A percentile compares a stretch with the other conserved stretches of the same genome.
phyloP scores from a whole-genome alignment of 805 yeast genomes.

The Wickerhamomyces queroliae region DNA sequence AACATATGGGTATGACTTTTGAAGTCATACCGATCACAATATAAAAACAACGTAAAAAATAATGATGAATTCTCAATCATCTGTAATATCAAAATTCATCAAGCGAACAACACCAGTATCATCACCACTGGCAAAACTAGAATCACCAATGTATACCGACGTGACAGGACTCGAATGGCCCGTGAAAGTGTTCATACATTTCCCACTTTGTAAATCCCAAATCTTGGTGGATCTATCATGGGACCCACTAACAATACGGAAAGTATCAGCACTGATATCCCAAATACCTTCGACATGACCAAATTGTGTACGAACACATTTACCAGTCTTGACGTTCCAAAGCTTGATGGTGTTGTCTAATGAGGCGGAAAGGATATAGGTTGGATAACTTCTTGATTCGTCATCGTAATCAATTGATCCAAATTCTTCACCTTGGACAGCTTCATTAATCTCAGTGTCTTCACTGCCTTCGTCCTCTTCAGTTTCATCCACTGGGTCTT shows the following conservation, averaged over 20 bases:
- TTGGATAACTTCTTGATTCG: constrained; percentile 47
- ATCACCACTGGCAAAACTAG: constrained; percentile 84
- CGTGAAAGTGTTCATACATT: constrained; percentile 88
- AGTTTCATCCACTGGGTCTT: constrained; percentile 26
- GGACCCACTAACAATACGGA: constrained; percentile 90
- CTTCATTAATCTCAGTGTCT: constrained; percentile 11
- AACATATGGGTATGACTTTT: too few species aligned
- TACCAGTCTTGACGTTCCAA: constrained; percentile 86
- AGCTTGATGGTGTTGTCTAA: constrained; percentile 88
- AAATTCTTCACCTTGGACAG: constrained; percentile 14
- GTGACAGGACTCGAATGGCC: constrained; percentile 58
- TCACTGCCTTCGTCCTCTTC: constrained; percentile 11
- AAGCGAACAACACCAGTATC: constrained; percentile 85
- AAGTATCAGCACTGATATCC: constrained; percentile 94
- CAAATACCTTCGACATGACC: constrained; percentile 99
- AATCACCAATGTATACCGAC: constrained; percentile 84
- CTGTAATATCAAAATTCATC: constrained; percentile 68
- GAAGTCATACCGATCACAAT: too few species aligned
- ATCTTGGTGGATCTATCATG: constrained; percentile 87
- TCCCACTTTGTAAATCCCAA: constrained; percentile 95
- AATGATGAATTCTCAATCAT: constrained; percentile 2
- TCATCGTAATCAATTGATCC: constrained; percentile 21
- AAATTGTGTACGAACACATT: constrained; percentile 88
- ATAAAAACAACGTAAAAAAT: not conserved
- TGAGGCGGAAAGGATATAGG: constrained; percentile 82